Conservation (phyloP, 768 basidiomycete genomes). For the Amanita exitialis region DNA sequence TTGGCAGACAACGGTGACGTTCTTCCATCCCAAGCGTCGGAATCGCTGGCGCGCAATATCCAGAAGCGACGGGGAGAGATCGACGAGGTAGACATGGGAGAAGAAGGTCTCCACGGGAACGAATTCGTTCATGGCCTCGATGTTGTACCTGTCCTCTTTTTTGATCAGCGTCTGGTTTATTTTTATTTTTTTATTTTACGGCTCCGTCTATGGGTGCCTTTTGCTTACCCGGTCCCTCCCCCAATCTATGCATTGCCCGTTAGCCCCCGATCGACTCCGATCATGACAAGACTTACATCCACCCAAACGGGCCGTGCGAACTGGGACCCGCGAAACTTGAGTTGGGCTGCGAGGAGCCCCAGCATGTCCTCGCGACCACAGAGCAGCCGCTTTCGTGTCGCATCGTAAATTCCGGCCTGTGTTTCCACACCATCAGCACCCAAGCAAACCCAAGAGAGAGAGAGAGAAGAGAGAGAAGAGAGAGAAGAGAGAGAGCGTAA, state of each 20-base stretch:
- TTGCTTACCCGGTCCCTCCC: background rate
- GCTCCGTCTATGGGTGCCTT: background rate
- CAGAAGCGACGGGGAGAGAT: constrained; percentile 63
- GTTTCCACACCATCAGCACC: too few species aligned
- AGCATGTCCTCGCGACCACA: background rate
- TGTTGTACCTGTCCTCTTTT: constrained; percentile 36
- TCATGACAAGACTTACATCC: background rate
- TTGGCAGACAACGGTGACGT: constrained; percentile 62
- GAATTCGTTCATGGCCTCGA: constrained; percentile 62
- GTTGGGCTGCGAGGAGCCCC: background rate
- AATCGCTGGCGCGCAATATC: constrained; percentile 64
- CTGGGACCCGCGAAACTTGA: background rate
- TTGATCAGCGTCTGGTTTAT: background rate
- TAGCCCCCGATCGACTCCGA: background rate
- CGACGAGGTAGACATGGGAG: constrained; percentile 53
- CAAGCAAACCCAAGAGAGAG: too few species aligned
- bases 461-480: too few species aligned
- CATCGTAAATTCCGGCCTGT: background rate
- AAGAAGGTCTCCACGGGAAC: constrained; percentile 52
- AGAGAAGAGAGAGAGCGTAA: background rate
- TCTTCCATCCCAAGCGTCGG: constrained; percentile 57
- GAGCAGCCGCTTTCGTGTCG: background rate
- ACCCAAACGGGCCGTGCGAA: background rate
- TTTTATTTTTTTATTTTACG: too few species aligned
- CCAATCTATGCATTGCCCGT: background rate